Evolutionary conservation across 2,329 filamentous ascomycete genomes (phyloP).

Genomic region (Uncinocarpus reesii): DNA sequence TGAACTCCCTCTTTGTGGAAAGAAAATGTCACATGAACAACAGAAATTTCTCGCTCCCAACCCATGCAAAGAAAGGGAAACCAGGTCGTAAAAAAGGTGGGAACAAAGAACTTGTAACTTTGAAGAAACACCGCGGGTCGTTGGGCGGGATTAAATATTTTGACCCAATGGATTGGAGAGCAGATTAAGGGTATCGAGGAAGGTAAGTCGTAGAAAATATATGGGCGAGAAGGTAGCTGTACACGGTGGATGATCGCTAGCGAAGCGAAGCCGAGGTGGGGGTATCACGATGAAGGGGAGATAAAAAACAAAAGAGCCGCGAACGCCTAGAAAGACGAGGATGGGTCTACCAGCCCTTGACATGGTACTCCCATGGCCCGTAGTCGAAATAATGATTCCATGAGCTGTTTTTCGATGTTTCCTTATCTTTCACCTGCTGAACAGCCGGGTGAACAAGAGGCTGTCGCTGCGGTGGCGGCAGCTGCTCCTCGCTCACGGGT

Average conservation of each 20-base stretch:
- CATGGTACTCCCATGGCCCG: slow-evolving; percentile 74
- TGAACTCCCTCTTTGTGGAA: background rate
- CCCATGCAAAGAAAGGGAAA: slow-evolving; percentile 5
- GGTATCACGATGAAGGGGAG: background rate
- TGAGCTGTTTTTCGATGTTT: slow-evolving; percentile 57
- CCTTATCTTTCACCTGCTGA: slow-evolving; percentile 43
- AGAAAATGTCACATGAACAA: slow-evolving; percentile 1
- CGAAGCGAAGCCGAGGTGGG: too few relatives aligned
- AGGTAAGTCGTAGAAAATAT: background rate
- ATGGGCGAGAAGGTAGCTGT: background rate
- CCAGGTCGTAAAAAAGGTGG: background rate
- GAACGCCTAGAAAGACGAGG: background rate
- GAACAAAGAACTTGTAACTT: background rate
- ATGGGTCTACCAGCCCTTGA: slow-evolving; percentile 69
- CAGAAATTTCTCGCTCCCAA: background rate
- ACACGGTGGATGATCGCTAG: background rate
- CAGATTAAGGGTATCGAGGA: background rate
- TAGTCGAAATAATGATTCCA: slow-evolving; percentile 81
- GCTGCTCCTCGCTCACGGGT: slow-evolving; percentile 26
- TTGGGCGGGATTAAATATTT: too few relatives aligned
- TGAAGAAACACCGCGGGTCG: background rate
- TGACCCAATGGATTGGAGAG: too few relatives aligned
- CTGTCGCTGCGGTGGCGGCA: slow-evolving; percentile 35
- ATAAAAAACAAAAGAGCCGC: background rate
- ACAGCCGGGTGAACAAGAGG: slow-evolving; percentile 16